These are phyloP conservation scores for Neurospora sp. DNA, from an alignment of 2,329 filamentous ascomycete species.

Conservation along the genomic window DNA sequence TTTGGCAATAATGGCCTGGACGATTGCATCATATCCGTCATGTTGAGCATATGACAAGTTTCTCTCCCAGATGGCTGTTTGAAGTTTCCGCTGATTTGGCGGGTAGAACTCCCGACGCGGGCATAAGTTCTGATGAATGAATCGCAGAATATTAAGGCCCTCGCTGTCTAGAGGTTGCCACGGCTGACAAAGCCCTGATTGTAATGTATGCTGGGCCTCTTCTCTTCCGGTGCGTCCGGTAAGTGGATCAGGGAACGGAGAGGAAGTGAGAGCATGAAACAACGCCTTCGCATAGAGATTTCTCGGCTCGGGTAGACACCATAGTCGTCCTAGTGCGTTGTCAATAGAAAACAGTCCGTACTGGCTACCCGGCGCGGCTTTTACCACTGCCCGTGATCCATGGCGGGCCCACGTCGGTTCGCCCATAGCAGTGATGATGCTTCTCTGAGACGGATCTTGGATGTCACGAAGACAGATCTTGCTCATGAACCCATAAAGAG, in stretches of 20 bases:
- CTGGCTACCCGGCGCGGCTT: neutral
- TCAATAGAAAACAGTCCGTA: conserved; percentile 1
- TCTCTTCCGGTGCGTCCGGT: conserved; percentile 52
- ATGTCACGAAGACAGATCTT: neutral
- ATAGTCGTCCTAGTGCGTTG: neutral
- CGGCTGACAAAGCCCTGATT: conserved; percentile 40
- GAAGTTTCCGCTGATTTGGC: neutral
- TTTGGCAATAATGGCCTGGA: neutral
- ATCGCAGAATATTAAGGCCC: neutral
- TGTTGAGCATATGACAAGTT: neutral
- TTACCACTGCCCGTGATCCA: neutral
- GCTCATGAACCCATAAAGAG: neutral
- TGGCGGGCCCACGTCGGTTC: neutral
- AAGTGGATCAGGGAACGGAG: conserved; percentile 44
- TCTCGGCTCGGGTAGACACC: neutral
- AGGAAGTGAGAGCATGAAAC: conserved; percentile 53
- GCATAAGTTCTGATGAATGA: neutral
- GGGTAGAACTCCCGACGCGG: neutral
- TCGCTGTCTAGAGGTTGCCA: conserved; percentile 24
- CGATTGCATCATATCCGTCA: neutral
- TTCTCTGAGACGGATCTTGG: neutral
- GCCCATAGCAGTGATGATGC: conserved; percentile 1
- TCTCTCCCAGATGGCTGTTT: neutral
- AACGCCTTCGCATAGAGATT: conserved; percentile 44
- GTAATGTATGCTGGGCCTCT: conserved; percentile 42